Conservation (phyloP, 306 rosid genomes). For the Arachis hypogaea region DNA sequence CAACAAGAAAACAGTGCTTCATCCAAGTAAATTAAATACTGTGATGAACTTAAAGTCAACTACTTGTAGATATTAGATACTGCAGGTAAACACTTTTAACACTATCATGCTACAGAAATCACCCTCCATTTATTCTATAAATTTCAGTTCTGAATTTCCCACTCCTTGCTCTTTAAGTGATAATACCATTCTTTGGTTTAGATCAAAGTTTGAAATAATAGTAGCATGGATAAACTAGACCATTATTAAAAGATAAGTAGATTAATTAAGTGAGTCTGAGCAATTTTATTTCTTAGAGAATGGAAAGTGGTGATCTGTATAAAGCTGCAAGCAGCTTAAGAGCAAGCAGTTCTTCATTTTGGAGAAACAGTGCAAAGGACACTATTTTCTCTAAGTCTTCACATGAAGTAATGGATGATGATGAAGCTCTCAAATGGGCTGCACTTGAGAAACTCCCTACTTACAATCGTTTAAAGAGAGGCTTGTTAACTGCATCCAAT, state of each 20-base stretch:
- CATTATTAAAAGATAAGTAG: background rate
- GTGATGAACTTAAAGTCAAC: background rate
- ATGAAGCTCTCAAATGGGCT: conserved; percentile 74
- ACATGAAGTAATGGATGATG: conserved; percentile 54
- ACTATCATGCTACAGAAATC: background rate
- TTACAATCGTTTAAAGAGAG: conserved; percentile 63
- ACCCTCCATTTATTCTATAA: background rate
- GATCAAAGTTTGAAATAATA: background rate
- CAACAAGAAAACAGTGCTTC: background rate
- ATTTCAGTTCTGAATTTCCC: background rate
- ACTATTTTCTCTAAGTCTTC: conserved; percentile 50
- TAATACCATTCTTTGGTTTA: background rate
- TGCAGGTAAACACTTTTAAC: no score
- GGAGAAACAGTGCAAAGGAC: conserved; percentile 52
- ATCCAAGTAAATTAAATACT: background rate
- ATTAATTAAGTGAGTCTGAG: conserved; percentile 6
- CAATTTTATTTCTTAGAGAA: background rate
- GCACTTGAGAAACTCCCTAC: conserved; percentile 75
- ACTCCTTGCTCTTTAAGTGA: background rate
- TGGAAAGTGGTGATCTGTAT: conserved; percentile 46
- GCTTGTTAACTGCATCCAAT: conserved; percentile 48
- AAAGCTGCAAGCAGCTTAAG: conserved; percentile 36
- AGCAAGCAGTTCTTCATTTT: conserved; percentile 38
- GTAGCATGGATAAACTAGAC: background rate
- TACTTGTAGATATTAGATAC: background rate